Base-by-base conservation (phyloP, 1,139 yeast genomes). In the Suhomyces yuchorum region DNA sequence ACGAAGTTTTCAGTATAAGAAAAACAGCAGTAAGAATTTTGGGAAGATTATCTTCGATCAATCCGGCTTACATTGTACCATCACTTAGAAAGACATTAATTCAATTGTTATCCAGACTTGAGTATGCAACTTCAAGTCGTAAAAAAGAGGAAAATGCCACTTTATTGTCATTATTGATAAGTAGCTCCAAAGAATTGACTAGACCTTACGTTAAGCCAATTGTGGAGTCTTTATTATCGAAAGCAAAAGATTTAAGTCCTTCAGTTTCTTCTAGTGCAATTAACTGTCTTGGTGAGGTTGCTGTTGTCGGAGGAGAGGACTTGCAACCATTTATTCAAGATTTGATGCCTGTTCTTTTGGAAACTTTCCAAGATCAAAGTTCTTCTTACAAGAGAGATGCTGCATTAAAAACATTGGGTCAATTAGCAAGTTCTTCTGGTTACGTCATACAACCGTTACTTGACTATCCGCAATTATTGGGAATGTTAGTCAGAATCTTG, bases 11-110 rank as follows among this genome's bases (percentile, higher is more conserved):
- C 62, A 82, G 81, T 11, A 89, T 93, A 19, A 79, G 97, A 44
- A 83, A 87, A 58, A 87, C 82, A n/a, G 87, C 97, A 0, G 81
- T 92, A 38, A 77, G 78, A 41, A 79, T 92, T 8, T 81, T 93
- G 50, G 98, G 99, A 1, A 78, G 97, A 49, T 69, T 95, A 18
- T 86, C 97, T 0, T 72, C 82, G 4, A 85, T 90, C 34, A 95
- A 95, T 59, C 98, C 99, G 1, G 98, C 99, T 0, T 92, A 90
- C 65, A 90, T 93, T 53, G 93, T 92, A 23, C 99, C 99, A 0
- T 87, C 96, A 1, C 73, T 95, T 48, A 75, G 99, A 56, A 92
- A 90, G 61, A 84, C 95, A 0, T 70, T 95, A 52, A 84, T 95
- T 44, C 97, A 93, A 64, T 73, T 92, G 17, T 68, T 95, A 43